phyloP scores from a whole-genome alignment of 306 rosid genomes.

The Gastrolobium bilobum region DNA sequence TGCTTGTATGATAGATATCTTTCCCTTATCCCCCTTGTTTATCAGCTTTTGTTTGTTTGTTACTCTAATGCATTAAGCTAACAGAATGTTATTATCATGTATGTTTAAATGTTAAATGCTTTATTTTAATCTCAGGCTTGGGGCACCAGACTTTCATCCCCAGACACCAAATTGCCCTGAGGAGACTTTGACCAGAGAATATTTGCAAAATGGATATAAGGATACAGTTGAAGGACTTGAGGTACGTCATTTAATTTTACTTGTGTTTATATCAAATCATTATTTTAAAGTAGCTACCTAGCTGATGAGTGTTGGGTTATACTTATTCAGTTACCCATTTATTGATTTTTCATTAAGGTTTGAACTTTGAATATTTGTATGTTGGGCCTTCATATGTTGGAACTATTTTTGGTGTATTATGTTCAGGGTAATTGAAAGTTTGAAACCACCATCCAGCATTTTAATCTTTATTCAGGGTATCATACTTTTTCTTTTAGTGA shows the following conservation, averaged over 20 bases:
- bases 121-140: conserved; percentile 73
- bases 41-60: background rate
- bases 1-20: background rate
- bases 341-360: background rate
- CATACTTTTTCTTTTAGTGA: background rate
- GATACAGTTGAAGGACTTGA: conserved; percentile 97
- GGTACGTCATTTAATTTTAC: conserved; percentile 57
- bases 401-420: background rate
- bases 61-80: conserved; percentile 12
- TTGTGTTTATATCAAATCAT: conserved; percentile 18
- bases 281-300: conserved; percentile 22
- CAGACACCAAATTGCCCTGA: conserved; percentile 93
- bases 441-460: conserved; percentile 10
- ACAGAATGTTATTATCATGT: conserved; percentile 8
- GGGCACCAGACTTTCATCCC: conserved; percentile 92
- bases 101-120: conserved; percentile 27
- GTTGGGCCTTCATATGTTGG: background rate
- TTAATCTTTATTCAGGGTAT: background rate
- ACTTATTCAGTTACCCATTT: background rate
- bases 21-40: background rate
- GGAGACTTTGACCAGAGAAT: conserved; percentile 91
- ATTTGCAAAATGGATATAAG: conserved; percentile 81
- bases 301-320: conserved; percentile 26
- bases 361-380: conserved; percentile 23
- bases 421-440: background rate